Evolutionary conservation across 1,139 yeast genomes (phyloP).

Genomic region (Hansenula lynferdii): DNA sequence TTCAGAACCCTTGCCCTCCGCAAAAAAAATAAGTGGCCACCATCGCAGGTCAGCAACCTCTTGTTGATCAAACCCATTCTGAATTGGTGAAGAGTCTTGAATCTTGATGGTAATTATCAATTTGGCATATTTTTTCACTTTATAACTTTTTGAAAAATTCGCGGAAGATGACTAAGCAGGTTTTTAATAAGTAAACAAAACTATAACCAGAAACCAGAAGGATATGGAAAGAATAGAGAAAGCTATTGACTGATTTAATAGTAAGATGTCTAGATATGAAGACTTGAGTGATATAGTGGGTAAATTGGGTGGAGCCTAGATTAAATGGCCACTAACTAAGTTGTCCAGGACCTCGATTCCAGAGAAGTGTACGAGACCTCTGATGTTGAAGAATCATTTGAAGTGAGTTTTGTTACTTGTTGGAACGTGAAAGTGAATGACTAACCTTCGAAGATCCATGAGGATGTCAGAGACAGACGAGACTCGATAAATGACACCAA

Average conservation of each 20-base stretch:
- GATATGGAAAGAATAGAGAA: not conserved
- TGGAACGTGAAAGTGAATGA: not conserved
- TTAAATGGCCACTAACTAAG: not conserved
- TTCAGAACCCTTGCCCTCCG: conserved; percentile 16
- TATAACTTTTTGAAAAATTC: too few species aligned
- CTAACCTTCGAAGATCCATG: not conserved
- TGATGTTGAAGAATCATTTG: conserved; percentile 36
- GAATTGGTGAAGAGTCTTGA: too few species aligned
- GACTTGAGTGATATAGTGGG: conserved; percentile 12
- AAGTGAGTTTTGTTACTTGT: conserved; percentile 11
- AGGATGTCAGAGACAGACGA: conserved; percentile 4
- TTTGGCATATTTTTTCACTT: too few species aligned
- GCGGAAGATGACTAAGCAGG: too few species aligned
- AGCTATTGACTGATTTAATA: not conserved
- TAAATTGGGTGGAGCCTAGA: not conserved
- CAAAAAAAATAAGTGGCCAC: too few species aligned
- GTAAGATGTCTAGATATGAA: conserved; percentile 13
- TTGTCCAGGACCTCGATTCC: conserved; percentile 23
- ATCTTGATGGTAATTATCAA: too few species aligned
- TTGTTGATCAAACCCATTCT: too few species aligned
- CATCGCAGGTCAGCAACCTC: too few species aligned
- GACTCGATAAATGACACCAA: conserved; percentile 19
- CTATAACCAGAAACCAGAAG: too few species aligned
- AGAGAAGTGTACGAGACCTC: conserved; percentile 47
- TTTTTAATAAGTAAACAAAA: too few species aligned